Percentiles rank a stretch among this genome's conserved stretches.
Evolutionary conservation across 148 eudicot genomes (phyloP).

Genomic region (Rhododendron ferrugineum): DNA sequence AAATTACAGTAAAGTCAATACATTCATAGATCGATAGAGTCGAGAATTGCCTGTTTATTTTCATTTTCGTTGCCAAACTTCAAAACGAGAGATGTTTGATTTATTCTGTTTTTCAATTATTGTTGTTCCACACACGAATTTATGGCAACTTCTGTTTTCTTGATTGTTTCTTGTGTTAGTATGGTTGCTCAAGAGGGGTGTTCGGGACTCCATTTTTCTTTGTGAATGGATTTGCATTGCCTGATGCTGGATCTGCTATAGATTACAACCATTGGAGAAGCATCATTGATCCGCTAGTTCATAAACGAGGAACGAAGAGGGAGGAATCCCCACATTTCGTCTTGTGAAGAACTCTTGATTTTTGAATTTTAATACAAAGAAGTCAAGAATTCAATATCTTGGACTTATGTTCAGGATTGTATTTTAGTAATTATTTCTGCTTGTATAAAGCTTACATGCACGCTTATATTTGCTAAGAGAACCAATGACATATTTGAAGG

Average conservation of each 20-base stretch:
- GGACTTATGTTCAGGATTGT: neutral
- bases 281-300: slow-evolving; percentile 58
- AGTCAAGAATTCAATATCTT: neutral
- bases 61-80: neutral
- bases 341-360: slow-evolving; percentile 6
- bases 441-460: neutral
- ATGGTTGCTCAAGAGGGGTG: slow-evolving; percentile 84
- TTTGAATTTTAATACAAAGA: neutral
- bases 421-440: neutral
- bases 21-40: neutral
- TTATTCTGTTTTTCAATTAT: neutral
- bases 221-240: slow-evolving; percentile 64
- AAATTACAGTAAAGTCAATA: neutral
- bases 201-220: slow-evolving; percentile 73
- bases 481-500: neutral
- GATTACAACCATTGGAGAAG: slow-evolving; percentile 60
- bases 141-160: neutral
- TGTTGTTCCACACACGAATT: too few species aligned
- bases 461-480: neutral
- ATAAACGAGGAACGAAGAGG: neutral
- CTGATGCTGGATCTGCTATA: slow-evolving; percentile 52
- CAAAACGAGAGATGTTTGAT: neutral
- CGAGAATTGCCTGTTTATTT: neutral
- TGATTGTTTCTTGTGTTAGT: slow-evolving; percentile 32
- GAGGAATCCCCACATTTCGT: slow-evolving; percentile 7